Conservation (phyloP, 2,329 filamentous ascomycete species). For the Penicillium occitanis region DNA sequence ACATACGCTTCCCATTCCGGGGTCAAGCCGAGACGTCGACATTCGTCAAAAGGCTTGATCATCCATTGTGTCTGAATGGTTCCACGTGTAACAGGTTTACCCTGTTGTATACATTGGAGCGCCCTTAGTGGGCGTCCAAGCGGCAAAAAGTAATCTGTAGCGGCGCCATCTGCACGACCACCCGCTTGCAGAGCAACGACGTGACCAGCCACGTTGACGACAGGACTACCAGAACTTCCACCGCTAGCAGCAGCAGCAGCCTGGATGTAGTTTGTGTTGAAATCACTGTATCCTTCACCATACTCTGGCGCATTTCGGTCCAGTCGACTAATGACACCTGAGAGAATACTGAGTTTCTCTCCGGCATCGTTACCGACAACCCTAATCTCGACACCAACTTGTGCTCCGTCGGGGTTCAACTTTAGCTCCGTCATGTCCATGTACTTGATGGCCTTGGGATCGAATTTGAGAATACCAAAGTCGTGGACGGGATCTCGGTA, state of each 20-base stretch:
- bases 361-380: slow-evolving; percentile 98
- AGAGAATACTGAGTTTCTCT: slow-evolving; percentile 96
- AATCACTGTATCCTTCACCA: slow-evolving; percentile 96
- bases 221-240: slow-evolving; percentile 95
- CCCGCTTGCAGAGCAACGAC: slow-evolving; percentile 93
- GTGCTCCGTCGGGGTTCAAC: slow-evolving; percentile 79
- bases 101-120: slow-evolving; percentile 77
- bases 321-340: slow-evolving; percentile 91
- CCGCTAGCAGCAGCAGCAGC: slow-evolving; percentile 95
- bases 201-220: slow-evolving; percentile 90
- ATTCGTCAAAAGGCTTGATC: slow-evolving; percentile 96
- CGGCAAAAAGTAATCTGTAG: slow-evolving; percentile 96
- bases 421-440: slow-evolving; percentile 82
- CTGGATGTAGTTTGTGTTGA: slow-evolving; percentile 96
- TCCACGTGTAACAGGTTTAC: slow-evolving; percentile 74
- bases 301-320: slow-evolving; percentile 98
- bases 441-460: slow-evolving; percentile 94
- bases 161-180: slow-evolving; percentile 87
- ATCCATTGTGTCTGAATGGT: slow-evolving; percentile 99
- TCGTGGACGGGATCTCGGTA: slow-evolving; percentile 98
- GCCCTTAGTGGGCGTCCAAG: slow-evolving; percentile 87
- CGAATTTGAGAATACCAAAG: slow-evolving; percentile 94
- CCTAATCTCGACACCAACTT: slow-evolving; percentile 87
- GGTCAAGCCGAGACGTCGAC: slow-evolving; percentile 79
- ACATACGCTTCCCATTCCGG: slow-evolving; percentile 84